phyloP scores from a whole-genome alignment of 2,329 filamentous ascomycete genomes.

The Chaetomiaceae sp. region DNA sequence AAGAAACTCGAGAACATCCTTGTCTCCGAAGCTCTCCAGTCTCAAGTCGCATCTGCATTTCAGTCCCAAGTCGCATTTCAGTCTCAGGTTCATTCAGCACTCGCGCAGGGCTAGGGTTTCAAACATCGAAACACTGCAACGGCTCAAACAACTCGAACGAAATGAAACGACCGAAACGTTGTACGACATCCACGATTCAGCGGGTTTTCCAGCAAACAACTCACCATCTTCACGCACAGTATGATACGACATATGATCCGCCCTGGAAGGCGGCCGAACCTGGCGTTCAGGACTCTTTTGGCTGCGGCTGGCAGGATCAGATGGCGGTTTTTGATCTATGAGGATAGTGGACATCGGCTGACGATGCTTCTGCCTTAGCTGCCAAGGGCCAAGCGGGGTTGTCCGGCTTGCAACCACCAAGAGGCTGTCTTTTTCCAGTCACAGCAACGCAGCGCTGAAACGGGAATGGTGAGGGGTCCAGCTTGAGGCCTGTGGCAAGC shows the following conservation, averaged over 20 bases:
- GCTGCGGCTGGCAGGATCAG: background rate
- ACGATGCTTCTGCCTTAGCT: slow-evolving; percentile 58
- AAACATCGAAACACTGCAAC: background rate
- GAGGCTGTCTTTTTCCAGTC: slow-evolving; percentile 99
- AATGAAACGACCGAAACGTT: background rate
- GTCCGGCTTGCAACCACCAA: slow-evolving; percentile 76
- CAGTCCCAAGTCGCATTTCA: too few species aligned
- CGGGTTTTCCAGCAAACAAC: background rate
- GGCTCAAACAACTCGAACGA: background rate
- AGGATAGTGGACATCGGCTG: slow-evolving; percentile 32
- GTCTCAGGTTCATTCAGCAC: too few species aligned
- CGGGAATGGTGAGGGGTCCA: slow-evolving; percentile 77
- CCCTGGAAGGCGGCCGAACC: background rate
- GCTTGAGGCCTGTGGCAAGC: background rate
- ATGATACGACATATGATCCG: background rate
- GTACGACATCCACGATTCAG: background rate
- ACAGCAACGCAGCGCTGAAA: slow-evolving; percentile 93
- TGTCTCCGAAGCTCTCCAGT: background rate
- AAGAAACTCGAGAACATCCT: slow-evolving; percentile 15
- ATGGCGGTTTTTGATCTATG: background rate
- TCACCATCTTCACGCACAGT: background rate
- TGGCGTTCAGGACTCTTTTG: background rate
- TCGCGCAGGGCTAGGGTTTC: background rate
- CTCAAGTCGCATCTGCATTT: background rate
- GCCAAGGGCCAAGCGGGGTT: slow-evolving; percentile 80